phyloP scores from a whole-genome alignment of 176 grass and related monocot genomes.

The Eragrostis nindensis region DNA sequence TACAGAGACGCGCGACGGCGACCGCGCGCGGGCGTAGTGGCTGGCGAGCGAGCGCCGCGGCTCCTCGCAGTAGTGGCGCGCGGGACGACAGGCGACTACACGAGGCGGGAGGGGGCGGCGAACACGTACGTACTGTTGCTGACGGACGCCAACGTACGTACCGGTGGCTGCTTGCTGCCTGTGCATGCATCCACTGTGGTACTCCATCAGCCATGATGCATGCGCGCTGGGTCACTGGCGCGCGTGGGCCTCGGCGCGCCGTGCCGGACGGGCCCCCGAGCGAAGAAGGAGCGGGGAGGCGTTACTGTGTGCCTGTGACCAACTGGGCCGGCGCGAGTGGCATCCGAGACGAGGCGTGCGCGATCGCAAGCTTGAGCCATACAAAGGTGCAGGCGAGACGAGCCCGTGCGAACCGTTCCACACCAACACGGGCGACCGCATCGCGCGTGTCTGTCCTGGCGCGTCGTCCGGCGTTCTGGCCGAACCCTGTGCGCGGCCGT shows the following conservation, averaged over 20 bases:
- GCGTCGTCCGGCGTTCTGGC: neutral
- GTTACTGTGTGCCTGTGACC: conserved; percentile 35
- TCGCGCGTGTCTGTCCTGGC: too few relatives aligned
- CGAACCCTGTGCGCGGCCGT: neutral
- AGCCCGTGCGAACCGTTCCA: too few relatives aligned
- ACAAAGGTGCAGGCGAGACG: too few relatives aligned
- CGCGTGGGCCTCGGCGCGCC: conserved; percentile 30
- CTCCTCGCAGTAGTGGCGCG: neutral
- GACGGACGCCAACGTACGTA: conserved; percentile 15
- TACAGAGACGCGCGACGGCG: conserved; percentile 37
- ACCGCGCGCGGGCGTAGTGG: too few relatives aligned
- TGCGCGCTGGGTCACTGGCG: neutral
- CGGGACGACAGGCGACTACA: conserved; percentile 18
- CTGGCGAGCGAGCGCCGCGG: too few relatives aligned
- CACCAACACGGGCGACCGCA: too few relatives aligned
- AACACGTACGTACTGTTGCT: conserved; percentile 36
- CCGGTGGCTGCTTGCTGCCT: conserved; percentile 8
- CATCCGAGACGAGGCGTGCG: neutral
- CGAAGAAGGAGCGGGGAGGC: too few relatives aligned
- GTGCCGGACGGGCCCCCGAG: conserved; percentile 6
- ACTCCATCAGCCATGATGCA: too few relatives aligned
- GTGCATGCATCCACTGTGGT: neutral
- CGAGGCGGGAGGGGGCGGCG: neutral
- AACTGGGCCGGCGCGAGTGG: conserved; percentile 11
- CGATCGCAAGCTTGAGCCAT: too few relatives aligned